phyloP scores from a whole-genome alignment of 2,329 filamentous ascomycete species.

The Laburnicola sp. region DNA sequence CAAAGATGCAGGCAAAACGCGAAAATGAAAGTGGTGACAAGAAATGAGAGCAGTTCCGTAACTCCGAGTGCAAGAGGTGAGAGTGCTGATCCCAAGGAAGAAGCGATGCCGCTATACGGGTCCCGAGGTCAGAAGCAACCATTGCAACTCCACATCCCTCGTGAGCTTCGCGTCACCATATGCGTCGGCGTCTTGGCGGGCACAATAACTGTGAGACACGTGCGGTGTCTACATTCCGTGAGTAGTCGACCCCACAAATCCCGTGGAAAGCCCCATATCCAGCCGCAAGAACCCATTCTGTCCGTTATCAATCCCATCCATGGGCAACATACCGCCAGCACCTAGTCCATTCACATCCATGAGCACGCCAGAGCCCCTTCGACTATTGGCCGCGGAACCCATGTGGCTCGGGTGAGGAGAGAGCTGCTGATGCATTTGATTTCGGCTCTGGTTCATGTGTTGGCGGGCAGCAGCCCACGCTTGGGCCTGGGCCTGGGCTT shows the following conservation, averaged over 20 bases:
- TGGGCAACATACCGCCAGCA: slow-evolving; percentile 29
- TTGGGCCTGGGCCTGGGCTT: slow-evolving; percentile 30
- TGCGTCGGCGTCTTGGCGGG: no score
- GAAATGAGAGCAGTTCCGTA: no score
- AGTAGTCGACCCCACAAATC: slow-evolving; percentile 33
- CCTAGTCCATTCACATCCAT: slow-evolving; percentile 33
- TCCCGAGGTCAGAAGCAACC: no score
- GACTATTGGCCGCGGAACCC: slow-evolving; percentile 36
- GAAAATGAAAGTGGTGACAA: neutral
- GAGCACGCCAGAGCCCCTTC: slow-evolving; percentile 34
- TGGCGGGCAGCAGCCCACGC: slow-evolving; percentile 41
- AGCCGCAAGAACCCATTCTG: slow-evolving; percentile 39
- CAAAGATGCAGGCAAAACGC: neutral
- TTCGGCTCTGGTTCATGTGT: slow-evolving; percentile 43
- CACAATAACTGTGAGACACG: neutral
- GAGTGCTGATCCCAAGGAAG: no score
- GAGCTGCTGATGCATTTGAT: slow-evolving; percentile 32
- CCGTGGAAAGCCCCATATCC: slow-evolving; percentile 36
- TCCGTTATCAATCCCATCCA: slow-evolving; percentile 40
- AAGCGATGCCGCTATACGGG: no score
- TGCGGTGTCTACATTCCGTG: slow-evolving; percentile 17
- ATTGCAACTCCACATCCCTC: no score
- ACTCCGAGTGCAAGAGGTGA: no score
- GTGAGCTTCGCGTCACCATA: no score
- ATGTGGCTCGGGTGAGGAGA: slow-evolving; percentile 31